Percentiles rank a stretch among this genome's conserved stretches.
These are phyloP conservation scores for Fusarium dlaminii DNA, from an alignment of 2,329 filamentous ascomycete genomes.

Conservation along the genomic window DNA sequence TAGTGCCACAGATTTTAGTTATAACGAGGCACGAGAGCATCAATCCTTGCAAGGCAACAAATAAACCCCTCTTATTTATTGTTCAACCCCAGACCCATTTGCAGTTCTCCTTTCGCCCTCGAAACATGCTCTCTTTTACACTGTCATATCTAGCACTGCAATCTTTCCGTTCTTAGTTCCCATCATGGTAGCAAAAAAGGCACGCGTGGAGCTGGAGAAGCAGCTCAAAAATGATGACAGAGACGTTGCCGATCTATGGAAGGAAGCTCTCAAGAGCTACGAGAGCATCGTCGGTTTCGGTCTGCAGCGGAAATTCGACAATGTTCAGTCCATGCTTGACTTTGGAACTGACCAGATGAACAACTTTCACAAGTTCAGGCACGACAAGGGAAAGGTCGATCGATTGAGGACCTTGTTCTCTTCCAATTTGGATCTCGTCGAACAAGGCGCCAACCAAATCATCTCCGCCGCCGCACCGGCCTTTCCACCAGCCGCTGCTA, in stretches of 20 bases:
- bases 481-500: constrained; percentile 47
- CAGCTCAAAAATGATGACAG: constrained; percentile 40
- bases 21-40: not conserved
- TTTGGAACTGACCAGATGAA: constrained; percentile 44
- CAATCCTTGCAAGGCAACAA: not conserved
- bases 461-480: constrained; percentile 43
- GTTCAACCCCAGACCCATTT: not conserved
- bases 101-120: not conserved
- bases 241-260: constrained; percentile 47
- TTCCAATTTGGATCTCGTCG: constrained; percentile 43
- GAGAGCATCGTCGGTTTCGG: constrained; percentile 47
- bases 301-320: constrained; percentile 44
- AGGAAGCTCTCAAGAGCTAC: constrained; percentile 46
- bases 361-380: constrained; percentile 46
- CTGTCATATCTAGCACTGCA: not conserved
- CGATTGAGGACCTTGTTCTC: constrained; percentile 44
- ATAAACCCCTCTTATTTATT: not conserved
- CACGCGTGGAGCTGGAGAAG: constrained; percentile 1
- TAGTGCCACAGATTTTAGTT: not conserved
- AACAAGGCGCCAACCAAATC: constrained; percentile 45
- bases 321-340: constrained; percentile 40
- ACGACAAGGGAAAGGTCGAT: constrained; percentile 48
- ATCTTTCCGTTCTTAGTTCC: rapidly evolving
- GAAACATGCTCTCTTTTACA: not conserved
- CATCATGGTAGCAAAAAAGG: not conserved